phyloP scores from a whole-genome alignment of 2,329 filamentous ascomycete genomes.

The Fusarium guadeloupense region DNA sequence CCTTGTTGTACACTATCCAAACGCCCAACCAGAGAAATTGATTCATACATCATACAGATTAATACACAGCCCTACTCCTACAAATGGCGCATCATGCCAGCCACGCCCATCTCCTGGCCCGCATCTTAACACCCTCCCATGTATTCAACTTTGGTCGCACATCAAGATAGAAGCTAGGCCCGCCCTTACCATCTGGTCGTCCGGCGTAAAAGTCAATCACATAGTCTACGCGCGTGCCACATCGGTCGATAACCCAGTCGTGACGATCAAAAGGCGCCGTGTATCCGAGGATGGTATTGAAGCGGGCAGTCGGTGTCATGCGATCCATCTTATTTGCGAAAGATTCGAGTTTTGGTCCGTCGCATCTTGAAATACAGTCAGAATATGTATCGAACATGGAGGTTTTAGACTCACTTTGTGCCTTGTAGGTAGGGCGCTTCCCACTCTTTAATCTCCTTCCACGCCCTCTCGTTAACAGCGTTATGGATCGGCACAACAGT shows the following conservation, averaged over 20 bases:
- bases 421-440: slow-evolving; percentile 72
- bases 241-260: slow-evolving; percentile 96
- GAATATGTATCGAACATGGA: neutral
- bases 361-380: slow-evolving; percentile 54
- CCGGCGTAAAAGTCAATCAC: slow-evolving; percentile 98
- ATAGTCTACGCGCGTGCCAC: slow-evolving; percentile 86
- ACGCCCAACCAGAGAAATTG: slow-evolving; percentile 30
- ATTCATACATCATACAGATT: slow-evolving; percentile 37
- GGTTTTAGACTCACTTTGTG: slow-evolving; percentile 59
- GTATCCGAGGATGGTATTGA: slow-evolving; percentile 89
- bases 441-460: slow-evolving; percentile 91
- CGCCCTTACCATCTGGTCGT: slow-evolving; percentile 52
- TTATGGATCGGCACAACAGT: slow-evolving; percentile 98
- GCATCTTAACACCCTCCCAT: slow-evolving; percentile 75
- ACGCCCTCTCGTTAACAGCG: slow-evolving; percentile 96
- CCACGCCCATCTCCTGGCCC: slow-evolving; percentile 61
- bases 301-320: slow-evolving; percentile 82
- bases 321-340: slow-evolving; percentile 78
- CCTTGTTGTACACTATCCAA: slow-evolving; percentile 40
- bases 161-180: slow-evolving; percentile 71
- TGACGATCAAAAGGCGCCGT: slow-evolving; percentile 92
- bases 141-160: slow-evolving; percentile 75
- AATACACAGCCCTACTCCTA: slow-evolving; percentile 8
- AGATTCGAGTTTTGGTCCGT: slow-evolving; percentile 82
- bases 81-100: slow-evolving; percentile 54